Evolutionary conservation across 805 yeast genomes (phyloP).

Genomic region (Suhomyces vadensis): DNA sequence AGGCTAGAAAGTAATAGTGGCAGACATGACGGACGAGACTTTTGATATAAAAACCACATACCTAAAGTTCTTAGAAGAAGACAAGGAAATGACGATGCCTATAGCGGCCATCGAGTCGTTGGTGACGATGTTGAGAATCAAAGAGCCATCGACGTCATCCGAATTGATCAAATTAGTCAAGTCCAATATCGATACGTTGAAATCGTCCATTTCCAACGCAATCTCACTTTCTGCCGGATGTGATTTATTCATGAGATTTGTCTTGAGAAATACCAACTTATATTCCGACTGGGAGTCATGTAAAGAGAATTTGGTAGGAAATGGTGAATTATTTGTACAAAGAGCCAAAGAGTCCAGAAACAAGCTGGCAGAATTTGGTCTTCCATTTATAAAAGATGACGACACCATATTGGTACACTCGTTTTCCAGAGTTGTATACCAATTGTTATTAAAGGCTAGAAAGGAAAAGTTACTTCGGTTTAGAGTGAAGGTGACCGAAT

Average conservation of each 20-base stretch:
- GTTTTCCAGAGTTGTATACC: slow-evolving; percentile 83
- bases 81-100: slow-evolving; percentile 98
- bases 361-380: slow-evolving; percentile 83
- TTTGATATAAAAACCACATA: slow-evolving; percentile 86
- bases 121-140: slow-evolving; percentile 75
- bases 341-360: slow-evolving; percentile 89
- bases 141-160: slow-evolving; percentile 91
- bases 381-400: slow-evolving; percentile 89
- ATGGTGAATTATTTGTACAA: slow-evolving; percentile 87
- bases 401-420: slow-evolving; percentile 90
- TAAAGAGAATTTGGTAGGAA: slow-evolving; percentile 81
- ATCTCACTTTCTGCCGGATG: slow-evolving; percentile 96
- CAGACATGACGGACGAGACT: slow-evolving; percentile 12
- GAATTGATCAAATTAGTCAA: slow-evolving; percentile 83
- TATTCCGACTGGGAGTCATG: slow-evolving; percentile 96
- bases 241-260: slow-evolving; percentile 93
- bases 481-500: slow-evolving; percentile 89
- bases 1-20: neutral
- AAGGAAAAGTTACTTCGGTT: slow-evolving; percentile 73
- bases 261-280: slow-evolving; percentile 80
- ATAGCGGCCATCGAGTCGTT: slow-evolving; percentile 96
- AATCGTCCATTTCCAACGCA: slow-evolving; percentile 81
- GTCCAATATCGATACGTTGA: slow-evolving; percentile 72
- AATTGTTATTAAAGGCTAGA: slow-evolving; percentile 74
- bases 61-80: slow-evolving; percentile 77